A percentile compares a stretch with the other conserved stretches of the same genome.
phyloP scores from a whole-genome alignment of 208 protist species.

The Leishmania aethiopica region DNA sequence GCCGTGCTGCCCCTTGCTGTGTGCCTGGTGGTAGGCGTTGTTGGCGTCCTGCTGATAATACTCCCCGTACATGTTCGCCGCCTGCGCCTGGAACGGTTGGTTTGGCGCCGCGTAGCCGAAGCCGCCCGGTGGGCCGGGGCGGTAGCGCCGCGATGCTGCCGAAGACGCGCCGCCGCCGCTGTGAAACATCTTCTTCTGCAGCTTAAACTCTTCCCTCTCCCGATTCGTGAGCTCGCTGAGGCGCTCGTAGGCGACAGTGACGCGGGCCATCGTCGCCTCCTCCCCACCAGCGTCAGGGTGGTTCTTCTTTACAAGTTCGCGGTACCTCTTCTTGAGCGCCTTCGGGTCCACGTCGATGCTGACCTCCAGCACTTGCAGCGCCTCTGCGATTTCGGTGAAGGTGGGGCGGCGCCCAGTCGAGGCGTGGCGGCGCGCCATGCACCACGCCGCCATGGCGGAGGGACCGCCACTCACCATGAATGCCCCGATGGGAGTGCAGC shows the following conservation, averaged over 20 bases:
- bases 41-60: constrained; percentile 54
- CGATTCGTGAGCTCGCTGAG: constrained; percentile 48
- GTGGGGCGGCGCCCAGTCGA: constrained; percentile 44
- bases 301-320: constrained; percentile 66
- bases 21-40: constrained; percentile 32
- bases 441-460: neutral
- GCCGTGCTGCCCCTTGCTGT: constrained; percentile 32
- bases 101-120: constrained; percentile 20
- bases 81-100: constrained; percentile 15
- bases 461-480: neutral
- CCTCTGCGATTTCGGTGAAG: constrained; percentile 53
- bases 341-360: constrained; percentile 40
- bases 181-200: constrained; percentile 42
- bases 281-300: constrained; percentile 86
- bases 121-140: constrained; percentile 23
- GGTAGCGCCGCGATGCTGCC: constrained; percentile 12
- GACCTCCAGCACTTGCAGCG: constrained; percentile 53
- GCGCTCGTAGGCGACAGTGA: constrained; percentile 81
- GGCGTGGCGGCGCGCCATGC: constrained; percentile 33
- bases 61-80: constrained; percentile 27
- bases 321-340: constrained; percentile 67
- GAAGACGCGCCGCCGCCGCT: constrained; percentile 17
- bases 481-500: neutral
- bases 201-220: constrained; percentile 70
- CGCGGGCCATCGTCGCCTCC: constrained; percentile 63